Evolutionary conservation across 208 protist genomes (phyloP).

Genomic region (Acanthamoeba sp.): DNA sequence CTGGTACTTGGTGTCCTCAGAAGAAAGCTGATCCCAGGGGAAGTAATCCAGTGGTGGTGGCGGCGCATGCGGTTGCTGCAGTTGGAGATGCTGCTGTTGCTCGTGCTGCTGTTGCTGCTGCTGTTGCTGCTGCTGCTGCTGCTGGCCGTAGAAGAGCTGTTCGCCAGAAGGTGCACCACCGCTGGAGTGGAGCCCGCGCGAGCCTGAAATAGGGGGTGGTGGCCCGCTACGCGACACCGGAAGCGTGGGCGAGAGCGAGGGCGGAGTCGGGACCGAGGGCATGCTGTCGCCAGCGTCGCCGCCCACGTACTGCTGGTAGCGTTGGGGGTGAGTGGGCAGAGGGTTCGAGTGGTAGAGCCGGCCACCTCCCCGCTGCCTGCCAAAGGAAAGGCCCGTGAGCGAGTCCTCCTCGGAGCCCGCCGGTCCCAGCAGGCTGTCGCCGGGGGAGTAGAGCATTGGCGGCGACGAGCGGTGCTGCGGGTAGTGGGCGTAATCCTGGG

Average conservation of each 20-base stretch:
- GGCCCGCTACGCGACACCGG: neutral
- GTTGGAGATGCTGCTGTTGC: neutral
- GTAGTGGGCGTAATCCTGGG: neutral
- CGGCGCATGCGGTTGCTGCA: neutral
- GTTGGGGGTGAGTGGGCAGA: neutral
- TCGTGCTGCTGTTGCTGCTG: neutral
- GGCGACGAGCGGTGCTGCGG: neutral
- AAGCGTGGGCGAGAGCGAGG: neutral
- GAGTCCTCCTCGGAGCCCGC: neutral
- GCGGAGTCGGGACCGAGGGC: neutral
- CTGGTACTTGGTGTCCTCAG: neutral
- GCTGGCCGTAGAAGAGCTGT: neutral
- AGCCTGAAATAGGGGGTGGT: neutral
- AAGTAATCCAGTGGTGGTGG: neutral
- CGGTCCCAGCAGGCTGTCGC: conserved; percentile 11
- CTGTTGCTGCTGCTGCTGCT: neutral
- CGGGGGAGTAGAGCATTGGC: neutral
- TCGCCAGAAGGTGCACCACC: neutral
- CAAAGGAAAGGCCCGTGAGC: neutral
- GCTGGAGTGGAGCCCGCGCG: neutral
- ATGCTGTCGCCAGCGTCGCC: neutral
- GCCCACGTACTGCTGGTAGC: neutral
- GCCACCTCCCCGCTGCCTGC: neutral
- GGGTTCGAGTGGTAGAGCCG: conserved; percentile 24
- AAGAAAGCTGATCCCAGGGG: neutral